These are phyloP conservation scores for Microstegium vimineum DNA, from an alignment of 176 grass and related monocot genomes.

Conservation along the genomic window DNA sequence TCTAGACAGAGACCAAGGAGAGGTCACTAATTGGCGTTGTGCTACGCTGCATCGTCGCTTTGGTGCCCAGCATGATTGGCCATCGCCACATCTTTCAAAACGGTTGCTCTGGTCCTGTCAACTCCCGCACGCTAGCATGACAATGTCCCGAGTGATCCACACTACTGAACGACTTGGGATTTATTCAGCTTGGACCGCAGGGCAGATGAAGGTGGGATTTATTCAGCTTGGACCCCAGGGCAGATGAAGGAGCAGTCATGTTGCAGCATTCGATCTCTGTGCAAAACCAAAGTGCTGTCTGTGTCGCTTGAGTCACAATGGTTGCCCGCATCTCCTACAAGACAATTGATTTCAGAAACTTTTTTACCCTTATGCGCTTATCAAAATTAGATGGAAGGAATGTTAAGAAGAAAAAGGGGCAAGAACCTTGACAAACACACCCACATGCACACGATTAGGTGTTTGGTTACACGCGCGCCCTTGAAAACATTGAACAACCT, in stretches of 20 bases:
- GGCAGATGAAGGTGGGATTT: not conserved
- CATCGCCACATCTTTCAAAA: not conserved
- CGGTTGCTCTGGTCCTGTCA: not conserved
- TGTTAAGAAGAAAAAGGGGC: not conserved
- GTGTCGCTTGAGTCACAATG: not conserved
- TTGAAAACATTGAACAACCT: not conserved
- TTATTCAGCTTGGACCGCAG: not conserved
- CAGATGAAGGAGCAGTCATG: not conserved
- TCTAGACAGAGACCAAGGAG: not conserved
- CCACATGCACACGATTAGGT: not conserved
- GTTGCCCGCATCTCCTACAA: not conserved
- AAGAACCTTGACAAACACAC: not conserved
- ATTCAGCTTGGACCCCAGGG: not conserved
- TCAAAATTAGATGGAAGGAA: not conserved
- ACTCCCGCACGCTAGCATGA: not conserved
- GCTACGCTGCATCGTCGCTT: too few relatives aligned
- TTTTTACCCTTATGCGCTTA: not conserved
- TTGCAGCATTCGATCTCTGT: not conserved
- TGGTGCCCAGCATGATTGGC: not conserved
- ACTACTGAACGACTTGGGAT: not conserved
- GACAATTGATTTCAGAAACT: not conserved
- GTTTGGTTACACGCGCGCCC: not conserved
- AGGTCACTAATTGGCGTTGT: not conserved
- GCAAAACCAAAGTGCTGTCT: not conserved
- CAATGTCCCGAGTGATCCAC: not conserved